Base-by-base conservation (phyloP, 2,329 filamentous ascomycete genomes). In the Penicillium sp. region DNA sequence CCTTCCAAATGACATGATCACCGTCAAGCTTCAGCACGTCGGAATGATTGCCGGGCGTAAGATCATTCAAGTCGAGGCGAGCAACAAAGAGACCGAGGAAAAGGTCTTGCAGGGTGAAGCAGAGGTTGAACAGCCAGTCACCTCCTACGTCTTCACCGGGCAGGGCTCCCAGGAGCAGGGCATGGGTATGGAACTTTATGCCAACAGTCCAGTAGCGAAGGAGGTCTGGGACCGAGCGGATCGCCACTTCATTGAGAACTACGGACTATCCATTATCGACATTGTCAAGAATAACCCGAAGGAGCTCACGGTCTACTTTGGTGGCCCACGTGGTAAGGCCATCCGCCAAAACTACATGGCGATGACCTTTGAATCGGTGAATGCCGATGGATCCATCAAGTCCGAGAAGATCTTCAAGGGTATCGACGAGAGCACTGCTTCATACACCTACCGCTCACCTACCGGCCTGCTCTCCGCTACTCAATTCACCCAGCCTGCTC, bases 401-500 rank as follows among this genome's bases (percentile, higher is more conserved):
- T 95, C 92, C 0, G 92, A 98, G 75, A 94, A 90, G 70, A 98
- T 98, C 62, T 98, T 98, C 78, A 96, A 98, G 74, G 89, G 94
- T 58, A 89, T 98, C 56, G 79, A 84, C 57, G 92, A 96, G 69
- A 82, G 76, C 61, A 96, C 90, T 2, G 85, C 85, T 4, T 96
- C 85, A 0, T 98, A 98, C 75, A 98, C 92, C 1, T 98, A 96
- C 75, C 80, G 85, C 42, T 98, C 92, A 9, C 92, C 92, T 1
- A 93, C 86, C 2, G 92, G 92, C 57, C 77, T 98, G 37, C 77
- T 98, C 26, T 98, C 92, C 25, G 92, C 93, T 3, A 98, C 92
- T 3, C 92, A 98, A 63, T 98, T 98, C 73, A 98, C 92, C 0
- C 92, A 98, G 69, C 92, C 92, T 22, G 92, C 92, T 34, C 73